Evolutionary conservation across 1,139 yeast genomes (phyloP).

Genomic region (Hemisphaericaspora lyxosophila): DNA sequence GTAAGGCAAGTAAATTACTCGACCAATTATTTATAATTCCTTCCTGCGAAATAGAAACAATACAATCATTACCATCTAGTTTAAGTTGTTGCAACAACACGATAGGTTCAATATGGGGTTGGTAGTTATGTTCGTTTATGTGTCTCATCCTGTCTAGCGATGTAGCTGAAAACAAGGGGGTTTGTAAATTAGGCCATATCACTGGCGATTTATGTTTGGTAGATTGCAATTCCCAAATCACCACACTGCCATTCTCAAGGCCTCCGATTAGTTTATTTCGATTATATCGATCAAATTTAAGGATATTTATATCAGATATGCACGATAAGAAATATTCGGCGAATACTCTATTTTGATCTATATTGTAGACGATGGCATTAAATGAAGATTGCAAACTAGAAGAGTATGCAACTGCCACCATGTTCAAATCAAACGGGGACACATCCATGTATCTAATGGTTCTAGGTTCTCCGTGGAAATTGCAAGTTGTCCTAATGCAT

Average conservation of each 20-base stretch:
- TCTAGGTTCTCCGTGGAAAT: neutral
- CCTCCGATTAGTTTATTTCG: constrained; percentile 38
- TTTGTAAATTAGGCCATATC: constrained; percentile 29
- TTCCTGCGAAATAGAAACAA: constrained; percentile 34
- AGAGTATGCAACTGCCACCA: constrained; percentile 38
- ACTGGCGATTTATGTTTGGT: constrained; percentile 10
- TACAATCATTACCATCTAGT: constrained; percentile 25
- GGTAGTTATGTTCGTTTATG: neutral
- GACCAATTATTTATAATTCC: constrained; percentile 45
- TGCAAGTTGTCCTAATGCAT: constrained; percentile 18
- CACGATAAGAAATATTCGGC: constrained; percentile 53
- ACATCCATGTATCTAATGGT: constrained; percentile 37
- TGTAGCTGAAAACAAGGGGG: constrained; percentile 22
- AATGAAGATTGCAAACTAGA: constrained; percentile 18
- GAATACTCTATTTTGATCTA: constrained; percentile 15
- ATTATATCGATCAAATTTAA: constrained; percentile 37
- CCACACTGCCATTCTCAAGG: constrained; percentile 35
- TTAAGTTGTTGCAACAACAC: constrained; percentile 17
- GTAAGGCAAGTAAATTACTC: constrained; percentile 34
- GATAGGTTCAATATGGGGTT: constrained; percentile 11
- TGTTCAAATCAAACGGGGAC: constrained; percentile 41
- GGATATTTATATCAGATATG: constrained; percentile 42
- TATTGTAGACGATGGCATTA: constrained; percentile 37
- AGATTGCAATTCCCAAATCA: constrained; percentile 36
- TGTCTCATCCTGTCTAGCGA: constrained; percentile 1